Evolutionary conservation across 2,329 filamentous ascomycete species (phyloP), one percentile per base, ranked within the genome.

Genomic region (Pseudocercospora cruenta): DNA sequence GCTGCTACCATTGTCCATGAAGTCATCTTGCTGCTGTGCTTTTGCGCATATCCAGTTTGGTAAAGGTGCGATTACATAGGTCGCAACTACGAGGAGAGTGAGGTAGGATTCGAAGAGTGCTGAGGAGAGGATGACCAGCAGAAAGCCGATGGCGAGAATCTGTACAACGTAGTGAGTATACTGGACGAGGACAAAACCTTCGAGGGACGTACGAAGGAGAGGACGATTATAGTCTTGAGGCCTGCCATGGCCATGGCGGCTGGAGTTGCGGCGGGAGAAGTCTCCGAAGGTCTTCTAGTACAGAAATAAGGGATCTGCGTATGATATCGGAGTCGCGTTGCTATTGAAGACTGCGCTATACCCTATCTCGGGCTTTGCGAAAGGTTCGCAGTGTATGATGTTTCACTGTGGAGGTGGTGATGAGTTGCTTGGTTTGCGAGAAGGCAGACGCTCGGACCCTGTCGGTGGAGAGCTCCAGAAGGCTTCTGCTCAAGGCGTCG

Each of bases 201-300:
- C 8, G 53, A 16, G 16, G 14, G 8, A 54, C 88, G 63, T 87
- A 92, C 95, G 83, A 99, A 99, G 78, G 95, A 98, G 74, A 99
- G 91, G 71, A 92, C 93, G 81, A 99, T 99, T 82, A 99, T 99
- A 73, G 95, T 99, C 84, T 97, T 98, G 77, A 99, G 90, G 79
- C 95, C 95, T 75, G 95, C 93, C 84, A 92, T 87, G 83, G 83
- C 71, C 68, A 68, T 69, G 58, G 64, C 54, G 62, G 55, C 28
- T 58, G 31, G 8, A 31, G 55, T 31, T 55, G 64, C 54, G 60
- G 51, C 28, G 31, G 19, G 16, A 19, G 55, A n/a, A 19, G 33
- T 10, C 28, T 26, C 2, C 51, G 47, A 62, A 62, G 58, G 36
- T 53, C 21, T 31, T 24, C n/a, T 16, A 28, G 24, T 19, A 14